These are phyloP conservation scores for Fusarium lateritium DNA, from an alignment of 2,329 filamentous ascomycete species.

Conservation along the genomic window DNA sequence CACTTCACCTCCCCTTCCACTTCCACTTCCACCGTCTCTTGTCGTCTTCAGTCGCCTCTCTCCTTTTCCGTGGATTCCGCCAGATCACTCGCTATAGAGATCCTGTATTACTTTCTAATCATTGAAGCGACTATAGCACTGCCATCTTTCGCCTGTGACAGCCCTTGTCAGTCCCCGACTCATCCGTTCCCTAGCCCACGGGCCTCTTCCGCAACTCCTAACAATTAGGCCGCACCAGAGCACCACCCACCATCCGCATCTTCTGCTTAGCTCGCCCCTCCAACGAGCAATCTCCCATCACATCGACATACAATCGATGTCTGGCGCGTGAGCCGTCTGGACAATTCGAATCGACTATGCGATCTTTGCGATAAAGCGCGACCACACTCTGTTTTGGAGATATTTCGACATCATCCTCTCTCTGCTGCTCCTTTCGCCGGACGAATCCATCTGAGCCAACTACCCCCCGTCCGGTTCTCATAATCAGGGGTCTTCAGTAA, in stretches of 20 bases:
- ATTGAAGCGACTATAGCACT: constrained; percentile 18
- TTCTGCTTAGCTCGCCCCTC: constrained; percentile 47
- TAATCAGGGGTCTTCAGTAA: constrained; percentile 47
- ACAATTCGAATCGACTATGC: constrained; percentile 52
- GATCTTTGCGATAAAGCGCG: constrained; percentile 49
- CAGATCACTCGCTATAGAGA: not conserved
- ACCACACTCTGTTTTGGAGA: constrained; percentile 46
- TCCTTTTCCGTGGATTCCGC: not conserved
- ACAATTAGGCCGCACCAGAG: constrained; percentile 37
- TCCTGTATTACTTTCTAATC: not conserved
- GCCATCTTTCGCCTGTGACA: constrained; percentile 13
- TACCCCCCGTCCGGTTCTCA: constrained; percentile 22
- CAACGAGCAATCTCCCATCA: constrained; percentile 44
- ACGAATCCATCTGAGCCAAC: constrained; percentile 29
- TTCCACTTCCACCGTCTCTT: constrained; percentile 34
- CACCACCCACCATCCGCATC: constrained; percentile 45
- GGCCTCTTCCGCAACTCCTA: constrained; percentile 43
- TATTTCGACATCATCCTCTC: constrained; percentile 26
- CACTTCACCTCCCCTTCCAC: constrained; percentile 37
- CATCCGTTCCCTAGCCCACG: constrained; percentile 40
- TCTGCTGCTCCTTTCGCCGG: constrained; percentile 20
- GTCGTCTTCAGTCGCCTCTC: constrained; percentile 11
- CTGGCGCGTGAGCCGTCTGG: constrained; percentile 48
- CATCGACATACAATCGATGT: constrained; percentile 49
- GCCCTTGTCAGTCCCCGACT: constrained; percentile 31